Conservation (phyloP, 129 eudicot species). For the Artemisia argyi region DNA sequence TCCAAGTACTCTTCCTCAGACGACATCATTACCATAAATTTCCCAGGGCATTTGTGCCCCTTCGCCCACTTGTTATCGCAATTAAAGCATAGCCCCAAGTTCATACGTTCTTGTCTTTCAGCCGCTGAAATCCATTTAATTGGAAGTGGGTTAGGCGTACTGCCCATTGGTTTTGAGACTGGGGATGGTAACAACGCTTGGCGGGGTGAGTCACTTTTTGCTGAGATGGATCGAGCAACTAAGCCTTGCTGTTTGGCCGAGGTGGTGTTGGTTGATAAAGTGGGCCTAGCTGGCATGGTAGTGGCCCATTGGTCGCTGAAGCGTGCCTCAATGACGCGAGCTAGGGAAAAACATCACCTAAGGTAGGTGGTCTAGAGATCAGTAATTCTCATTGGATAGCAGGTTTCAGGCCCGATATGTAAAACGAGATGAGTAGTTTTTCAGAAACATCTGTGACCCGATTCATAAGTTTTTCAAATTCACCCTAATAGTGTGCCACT, state of each 20-base stretch:
- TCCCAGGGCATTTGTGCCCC: conserved; percentile 5
- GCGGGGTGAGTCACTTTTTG: not conserved
- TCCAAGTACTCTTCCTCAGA: not conserved
- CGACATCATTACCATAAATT: not conserved
- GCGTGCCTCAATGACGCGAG: not conserved
- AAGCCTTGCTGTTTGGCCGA: not conserved
- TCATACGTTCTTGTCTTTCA: conserved; percentile 1
- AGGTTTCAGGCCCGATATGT: not conserved
- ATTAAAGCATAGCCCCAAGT: not conserved
- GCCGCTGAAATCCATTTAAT: not conserved
- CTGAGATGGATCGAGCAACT: not conserved
- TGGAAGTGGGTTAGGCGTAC: not conserved
- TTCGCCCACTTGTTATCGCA: not conserved
- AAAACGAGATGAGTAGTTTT: not conserved
- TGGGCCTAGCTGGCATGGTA: not conserved
- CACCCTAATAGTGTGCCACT: no score
- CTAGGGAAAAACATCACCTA: conserved; percentile 1
- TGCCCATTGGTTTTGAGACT: not conserved
- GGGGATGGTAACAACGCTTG: not conserved
- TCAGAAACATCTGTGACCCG: not conserved
- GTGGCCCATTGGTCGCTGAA: not conserved
- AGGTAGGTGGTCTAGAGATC: not conserved
- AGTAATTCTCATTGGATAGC: not conserved
- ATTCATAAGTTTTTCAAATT: no score
- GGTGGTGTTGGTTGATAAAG: not conserved